A percentile compares a stretch with the other conserved stretches of the same genome.
Conservation (phyloP, 352 stramenopile genomes). For the Phytophthora kernoviae region DNA sequence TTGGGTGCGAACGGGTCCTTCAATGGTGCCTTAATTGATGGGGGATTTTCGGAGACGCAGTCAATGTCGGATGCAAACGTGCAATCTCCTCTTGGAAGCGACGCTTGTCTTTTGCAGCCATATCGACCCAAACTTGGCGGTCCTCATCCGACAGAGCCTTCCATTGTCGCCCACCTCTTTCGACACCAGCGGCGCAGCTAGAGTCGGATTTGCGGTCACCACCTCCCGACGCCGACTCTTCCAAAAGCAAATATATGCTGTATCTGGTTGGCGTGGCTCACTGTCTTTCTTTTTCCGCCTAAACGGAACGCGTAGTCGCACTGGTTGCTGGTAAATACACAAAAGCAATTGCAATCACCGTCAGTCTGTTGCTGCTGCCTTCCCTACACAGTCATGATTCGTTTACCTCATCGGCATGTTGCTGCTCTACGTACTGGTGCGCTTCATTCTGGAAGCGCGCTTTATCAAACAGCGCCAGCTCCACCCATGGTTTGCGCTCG, state of each 20-base stretch:
- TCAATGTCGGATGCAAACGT: slow-evolving; percentile 30
- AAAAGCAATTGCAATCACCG: slow-evolving; percentile 5
- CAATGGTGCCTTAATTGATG: slow-evolving; percentile 7
- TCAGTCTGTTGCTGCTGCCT: neutral
- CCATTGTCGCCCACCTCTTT: slow-evolving; percentile 57
- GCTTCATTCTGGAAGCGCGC: slow-evolving; percentile 50
- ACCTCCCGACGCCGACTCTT: slow-evolving; percentile 48
- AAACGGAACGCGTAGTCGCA: slow-evolving; percentile 12
- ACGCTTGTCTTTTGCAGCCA: slow-evolving; percentile 51
- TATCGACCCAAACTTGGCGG: slow-evolving; percentile 51
- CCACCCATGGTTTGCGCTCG: slow-evolving; percentile 53
- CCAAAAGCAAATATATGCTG: slow-evolving; percentile 74
- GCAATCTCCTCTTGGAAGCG: slow-evolving; percentile 60
- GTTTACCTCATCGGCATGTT: slow-evolving; percentile 15
- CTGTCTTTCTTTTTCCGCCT: slow-evolving; percentile 47
- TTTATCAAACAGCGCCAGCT: slow-evolving; percentile 67
- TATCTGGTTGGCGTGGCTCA: slow-evolving; percentile 58
- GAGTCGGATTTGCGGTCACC: slow-evolving; percentile 42
- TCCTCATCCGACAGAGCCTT: slow-evolving; percentile 44
- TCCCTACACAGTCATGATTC: neutral
- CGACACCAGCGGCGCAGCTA: slow-evolving; percentile 49
- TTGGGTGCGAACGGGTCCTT: slow-evolving; percentile 52
- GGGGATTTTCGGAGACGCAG: slow-evolving; percentile 1
- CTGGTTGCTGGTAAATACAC: slow-evolving; percentile 7
- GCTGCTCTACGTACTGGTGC: slow-evolving; percentile 23